These are phyloP conservation scores for Penicillium samsonianum DNA, from an alignment of 495 filamentous ascomycete species.

Conservation along the genomic window DNA sequence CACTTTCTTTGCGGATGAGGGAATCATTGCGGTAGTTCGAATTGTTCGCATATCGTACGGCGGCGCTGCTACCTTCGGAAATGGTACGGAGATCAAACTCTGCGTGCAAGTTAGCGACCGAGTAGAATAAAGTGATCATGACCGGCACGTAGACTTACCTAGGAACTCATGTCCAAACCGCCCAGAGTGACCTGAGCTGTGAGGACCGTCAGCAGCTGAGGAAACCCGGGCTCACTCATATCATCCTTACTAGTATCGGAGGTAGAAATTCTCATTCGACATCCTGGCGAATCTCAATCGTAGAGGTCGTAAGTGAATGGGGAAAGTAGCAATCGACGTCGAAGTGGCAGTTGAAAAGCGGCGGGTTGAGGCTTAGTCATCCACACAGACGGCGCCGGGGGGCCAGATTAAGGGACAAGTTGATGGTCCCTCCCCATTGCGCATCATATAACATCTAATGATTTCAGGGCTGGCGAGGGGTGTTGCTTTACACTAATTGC, in stretches of 20 bases:
- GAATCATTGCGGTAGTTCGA: conserved; percentile 99
- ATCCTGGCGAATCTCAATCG: conserved; percentile 30
- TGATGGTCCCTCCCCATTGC: conserved; percentile 38
- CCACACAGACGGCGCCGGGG: conserved; percentile 48
- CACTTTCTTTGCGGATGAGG: conserved; percentile 98
- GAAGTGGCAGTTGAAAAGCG: conserved; percentile 31
- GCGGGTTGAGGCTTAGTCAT: conserved; percentile 46
- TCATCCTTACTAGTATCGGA: conserved; percentile 87
- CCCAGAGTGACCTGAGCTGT: conserved; percentile 94
- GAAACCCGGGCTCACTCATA: conserved; percentile 41
- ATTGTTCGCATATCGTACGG: conserved; percentile 97
- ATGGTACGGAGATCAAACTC: conserved; percentile 97
- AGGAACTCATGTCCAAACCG: conserved; percentile 98
- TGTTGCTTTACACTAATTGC: conserved; percentile 41
- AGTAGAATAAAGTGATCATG: neutral
- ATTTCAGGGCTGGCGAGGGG: conserved; percentile 46
- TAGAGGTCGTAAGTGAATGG: conserved; percentile 5
- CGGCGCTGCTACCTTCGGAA: conserved; percentile 91
- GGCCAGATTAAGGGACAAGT: conserved; percentile 47
- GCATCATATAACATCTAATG: conserved; percentile 40
- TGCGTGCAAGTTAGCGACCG: conserved; percentile 44
- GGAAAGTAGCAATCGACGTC: conserved; percentile 14
- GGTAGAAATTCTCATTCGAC: conserved; percentile 83
- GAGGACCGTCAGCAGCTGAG: conserved; percentile 50
- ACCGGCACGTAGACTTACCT: conserved; percentile 55